Evolutionary conservation across 225 moss, liverwort and hornwort species (phyloP).

Genomic region (Takakia lepidozioides): DNA sequence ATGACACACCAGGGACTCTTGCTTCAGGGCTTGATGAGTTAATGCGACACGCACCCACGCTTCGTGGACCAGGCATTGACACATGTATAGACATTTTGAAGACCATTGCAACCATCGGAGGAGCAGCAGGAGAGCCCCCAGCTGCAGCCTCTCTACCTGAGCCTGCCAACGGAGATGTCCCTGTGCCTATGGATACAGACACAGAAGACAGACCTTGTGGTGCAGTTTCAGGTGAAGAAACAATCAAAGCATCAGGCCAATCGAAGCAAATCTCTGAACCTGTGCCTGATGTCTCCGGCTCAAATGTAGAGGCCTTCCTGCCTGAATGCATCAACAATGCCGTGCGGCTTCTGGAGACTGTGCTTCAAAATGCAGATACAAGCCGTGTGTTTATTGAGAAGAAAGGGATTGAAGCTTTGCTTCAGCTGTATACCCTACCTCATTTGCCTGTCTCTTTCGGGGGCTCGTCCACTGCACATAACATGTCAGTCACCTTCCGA

Average conservation of each 20-base stretch:
- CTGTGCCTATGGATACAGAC: slow-evolving; percentile 98
- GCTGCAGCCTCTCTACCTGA: slow-evolving; percentile 26
- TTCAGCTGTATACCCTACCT: slow-evolving; percentile 88
- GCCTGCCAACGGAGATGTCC: slow-evolving; percentile 33
- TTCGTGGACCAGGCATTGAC: slow-evolving; percentile 87
- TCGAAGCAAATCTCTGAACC: slow-evolving; percentile 47
- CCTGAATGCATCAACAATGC: slow-evolving; percentile 95
- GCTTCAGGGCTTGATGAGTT: slow-evolving; percentile 97
- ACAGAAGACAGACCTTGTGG: slow-evolving; percentile 44
- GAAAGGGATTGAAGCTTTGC: slow-evolving; percentile 86
- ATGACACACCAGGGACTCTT: slow-evolving; percentile 92
- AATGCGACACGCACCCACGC: slow-evolving; percentile 89
- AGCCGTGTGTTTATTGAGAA: slow-evolving; percentile 97
- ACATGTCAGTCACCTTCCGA: slow-evolving; percentile 93
- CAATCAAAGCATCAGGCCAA: slow-evolving; percentile 31
- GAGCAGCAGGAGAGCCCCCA: slow-evolving; percentile 43
- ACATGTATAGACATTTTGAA: slow-evolving; percentile 96
- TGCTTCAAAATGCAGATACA: slow-evolving; percentile 86
- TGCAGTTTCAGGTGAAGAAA: slow-evolving; percentile 19
- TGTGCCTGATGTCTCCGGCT: slow-evolving; percentile 39
- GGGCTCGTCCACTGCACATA: slow-evolving; percentile 93
- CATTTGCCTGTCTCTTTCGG: slow-evolving; percentile 92
- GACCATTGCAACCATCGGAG: slow-evolving; percentile 77
- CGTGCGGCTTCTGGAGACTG: slow-evolving; percentile 84
- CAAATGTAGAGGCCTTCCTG: slow-evolving; percentile 58